Percentiles rank a stretch among this genome's conserved stretches.
These are phyloP conservation scores for Lentinula detonsa DNA, from an alignment of 768 basidiomycete species.

Conservation along the genomic window DNA sequence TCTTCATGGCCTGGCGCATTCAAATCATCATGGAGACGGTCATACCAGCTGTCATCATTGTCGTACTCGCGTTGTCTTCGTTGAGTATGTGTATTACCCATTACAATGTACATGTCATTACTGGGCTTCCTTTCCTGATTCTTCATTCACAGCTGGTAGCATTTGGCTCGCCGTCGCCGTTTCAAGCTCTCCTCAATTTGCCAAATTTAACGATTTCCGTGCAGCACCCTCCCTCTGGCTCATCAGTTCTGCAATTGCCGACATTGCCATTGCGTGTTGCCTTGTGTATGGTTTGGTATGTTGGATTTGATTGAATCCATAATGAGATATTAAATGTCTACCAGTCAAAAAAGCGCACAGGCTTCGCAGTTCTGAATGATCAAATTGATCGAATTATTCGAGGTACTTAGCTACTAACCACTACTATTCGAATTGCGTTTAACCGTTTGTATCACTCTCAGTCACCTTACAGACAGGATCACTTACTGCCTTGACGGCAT, in stretches of 20 bases:
- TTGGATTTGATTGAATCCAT: neutral
- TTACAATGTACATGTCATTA: neutral
- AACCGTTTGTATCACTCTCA: neutral
- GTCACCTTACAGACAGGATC: constrained; percentile 7
- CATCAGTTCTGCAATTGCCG: constrained; percentile 5
- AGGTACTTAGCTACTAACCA: neutral
- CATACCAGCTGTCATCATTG: neutral
- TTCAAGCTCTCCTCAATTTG: constrained; percentile 3
- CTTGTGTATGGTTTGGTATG: constrained; percentile 4
- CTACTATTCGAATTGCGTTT: neutral
- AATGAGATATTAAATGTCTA: neutral
- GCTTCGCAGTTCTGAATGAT: constrained; percentile 3
- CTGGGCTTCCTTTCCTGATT: neutral
- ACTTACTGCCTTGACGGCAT: neutral
- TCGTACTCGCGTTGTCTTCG: neutral
- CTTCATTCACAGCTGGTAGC: neutral
- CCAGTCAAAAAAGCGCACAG: neutral
- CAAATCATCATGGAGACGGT: neutral
- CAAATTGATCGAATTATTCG: constrained; percentile 7
- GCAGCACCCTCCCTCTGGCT: constrained; percentile 2
- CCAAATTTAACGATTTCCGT: neutral
- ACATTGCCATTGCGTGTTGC: neutral
- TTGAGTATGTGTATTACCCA: neutral
- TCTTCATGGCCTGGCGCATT: constrained; percentile 7
- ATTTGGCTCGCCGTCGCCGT: constrained; percentile 1